These are phyloP conservation scores for Fusarium sp. DNA, from an alignment of 2,329 filamentous ascomycete species.

Conservation along the genomic window DNA sequence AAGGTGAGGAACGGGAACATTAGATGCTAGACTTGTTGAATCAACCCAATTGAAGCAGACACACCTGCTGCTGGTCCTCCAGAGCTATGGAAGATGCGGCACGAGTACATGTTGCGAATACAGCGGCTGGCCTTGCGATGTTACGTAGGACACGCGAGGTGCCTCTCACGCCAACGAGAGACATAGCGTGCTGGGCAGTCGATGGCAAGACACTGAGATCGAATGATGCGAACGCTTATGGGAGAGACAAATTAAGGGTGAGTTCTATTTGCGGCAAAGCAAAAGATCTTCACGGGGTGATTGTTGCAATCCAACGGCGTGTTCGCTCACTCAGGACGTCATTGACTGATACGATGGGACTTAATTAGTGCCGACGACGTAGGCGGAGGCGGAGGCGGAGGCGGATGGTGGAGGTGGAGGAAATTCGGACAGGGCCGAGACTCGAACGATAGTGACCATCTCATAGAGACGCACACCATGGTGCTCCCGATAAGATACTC, in stretches of 20 bases:
- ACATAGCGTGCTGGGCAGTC: slow-evolving; percentile 52
- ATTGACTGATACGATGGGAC: slow-evolving; percentile 37
- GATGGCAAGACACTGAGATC: not conserved
- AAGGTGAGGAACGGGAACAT: slow-evolving; percentile 9
- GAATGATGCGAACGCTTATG: not conserved
- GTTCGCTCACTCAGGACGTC: slow-evolving; percentile 42
- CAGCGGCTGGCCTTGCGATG: slow-evolving; percentile 47
- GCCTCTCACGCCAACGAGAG: slow-evolving; percentile 58
- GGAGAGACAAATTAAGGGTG: not conserved
- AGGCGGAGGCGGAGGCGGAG: not conserved
- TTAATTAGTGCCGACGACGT: slow-evolving; percentile 26
- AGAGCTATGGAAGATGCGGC: slow-evolving; percentile 57
- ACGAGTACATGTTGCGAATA: slow-evolving; percentile 41
- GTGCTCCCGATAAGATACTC: slow-evolving; percentile 1
- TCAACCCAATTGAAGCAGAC: slow-evolving; percentile 34
- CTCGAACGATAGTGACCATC: slow-evolving; percentile 20
- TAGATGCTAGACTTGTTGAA: slow-evolving; percentile 18
- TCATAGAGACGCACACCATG: not conserved
- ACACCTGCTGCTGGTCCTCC: slow-evolving; percentile 69
- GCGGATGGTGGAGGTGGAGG: slow-evolving; percentile 33
- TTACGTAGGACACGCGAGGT: slow-evolving; percentile 58
- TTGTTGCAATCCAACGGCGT: slow-evolving; percentile 19
- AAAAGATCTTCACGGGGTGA: slow-evolving; percentile 4
- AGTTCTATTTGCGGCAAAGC: slow-evolving; percentile 12
- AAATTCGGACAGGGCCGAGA: slow-evolving; percentile 24